Base-by-base conservation (phyloP, 176 grass and related monocot genomes). In the Pontederia crassipes region DNA sequence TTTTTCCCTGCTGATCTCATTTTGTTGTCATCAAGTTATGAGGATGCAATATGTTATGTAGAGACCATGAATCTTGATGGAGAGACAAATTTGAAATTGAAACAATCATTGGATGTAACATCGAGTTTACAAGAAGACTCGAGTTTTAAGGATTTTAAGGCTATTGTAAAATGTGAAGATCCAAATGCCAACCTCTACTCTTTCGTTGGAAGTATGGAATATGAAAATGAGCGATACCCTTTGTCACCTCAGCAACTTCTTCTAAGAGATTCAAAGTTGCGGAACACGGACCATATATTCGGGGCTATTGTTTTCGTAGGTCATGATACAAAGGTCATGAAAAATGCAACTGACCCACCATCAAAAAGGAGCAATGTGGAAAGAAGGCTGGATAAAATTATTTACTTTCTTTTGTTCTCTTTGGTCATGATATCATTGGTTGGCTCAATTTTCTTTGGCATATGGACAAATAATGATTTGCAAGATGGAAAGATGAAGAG, bases 1-100 rank as follows among this genome's bases (percentile, higher is more conserved):
- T 99, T 93, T 69, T 99, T 99, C 70, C 94, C 94, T 7, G 85
- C 94, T 62, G 94, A 99, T 55, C 84, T 99, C 72, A 74, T 93
- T 79, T 84, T 99, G 49, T 88, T 99, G 78, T 99, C 88, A 61
- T 99, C 94, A 57, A 89, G 84, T 68, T 93, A 93, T 81, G 77
- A 84, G 1, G 88, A 99, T 68, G 94, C 83, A 67, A 86, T 93
- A 49, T 99, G 94, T 68, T 99, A 99, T 75, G 94, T 99, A 59
- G 94, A 99, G 82, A 99, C 94, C 9, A 89, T 86, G 79, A 99
- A 99, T 62, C 85, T 99, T 35, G 94, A 99, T 66, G 94, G 94
- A 35, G 94, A 99, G 74, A 99, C 94, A 72, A 99, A 99, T 75
- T 82, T 99, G 73, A 99, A 98, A 78, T 71, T 99, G 65, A 99